These are phyloP conservation scores for Neofusicoccum cordaticola DNA, from an alignment of 2,329 filamentous ascomycete genomes.

Conservation along the genomic window DNA sequence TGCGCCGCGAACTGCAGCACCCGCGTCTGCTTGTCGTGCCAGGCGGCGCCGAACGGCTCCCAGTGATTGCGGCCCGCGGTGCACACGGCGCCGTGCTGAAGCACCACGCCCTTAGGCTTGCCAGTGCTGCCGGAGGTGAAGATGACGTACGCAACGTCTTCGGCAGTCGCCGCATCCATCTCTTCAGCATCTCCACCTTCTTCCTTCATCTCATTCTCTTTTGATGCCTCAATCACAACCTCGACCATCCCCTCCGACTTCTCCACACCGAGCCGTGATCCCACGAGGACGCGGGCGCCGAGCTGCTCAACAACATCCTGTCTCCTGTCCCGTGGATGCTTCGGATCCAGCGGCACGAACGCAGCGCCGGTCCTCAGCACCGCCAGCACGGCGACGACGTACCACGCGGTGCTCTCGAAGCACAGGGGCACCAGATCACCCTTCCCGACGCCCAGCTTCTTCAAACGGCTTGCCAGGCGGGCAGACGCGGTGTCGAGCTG, in stretches of 20 bases:
- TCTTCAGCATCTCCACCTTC: neutral
- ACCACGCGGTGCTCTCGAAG: constrained; percentile 23
- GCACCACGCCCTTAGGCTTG: constrained; percentile 30
- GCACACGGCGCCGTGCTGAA: constrained; percentile 26
- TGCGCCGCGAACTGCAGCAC: constrained; percentile 15
- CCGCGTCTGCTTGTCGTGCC: constrained; percentile 19
- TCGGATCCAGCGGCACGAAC: constrained; percentile 31
- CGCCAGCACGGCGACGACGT: constrained; percentile 33
- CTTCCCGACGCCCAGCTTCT: constrained; percentile 19
- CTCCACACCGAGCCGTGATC: constrained; percentile 20
- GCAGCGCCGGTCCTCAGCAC: constrained; percentile 31
- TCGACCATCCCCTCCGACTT: no score
- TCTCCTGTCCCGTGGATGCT: neutral
- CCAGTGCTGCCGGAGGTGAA: constrained; percentile 38
- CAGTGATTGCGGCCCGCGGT: constrained; percentile 24
- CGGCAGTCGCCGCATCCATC: neutral
- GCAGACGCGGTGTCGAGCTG: constrained; percentile 37
- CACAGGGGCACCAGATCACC: neutral
- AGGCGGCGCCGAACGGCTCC: neutral
- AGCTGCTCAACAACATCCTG: neutral
- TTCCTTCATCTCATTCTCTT: no score
- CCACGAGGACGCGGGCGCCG: constrained; percentile 25
- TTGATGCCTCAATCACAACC: no score
- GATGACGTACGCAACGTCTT: constrained; percentile 21
- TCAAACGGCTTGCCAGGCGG: constrained; percentile 41